phyloP scores from a whole-genome alignment of 2,329 filamentous ascomycete species.

The Sporothrix sp. region DNA sequence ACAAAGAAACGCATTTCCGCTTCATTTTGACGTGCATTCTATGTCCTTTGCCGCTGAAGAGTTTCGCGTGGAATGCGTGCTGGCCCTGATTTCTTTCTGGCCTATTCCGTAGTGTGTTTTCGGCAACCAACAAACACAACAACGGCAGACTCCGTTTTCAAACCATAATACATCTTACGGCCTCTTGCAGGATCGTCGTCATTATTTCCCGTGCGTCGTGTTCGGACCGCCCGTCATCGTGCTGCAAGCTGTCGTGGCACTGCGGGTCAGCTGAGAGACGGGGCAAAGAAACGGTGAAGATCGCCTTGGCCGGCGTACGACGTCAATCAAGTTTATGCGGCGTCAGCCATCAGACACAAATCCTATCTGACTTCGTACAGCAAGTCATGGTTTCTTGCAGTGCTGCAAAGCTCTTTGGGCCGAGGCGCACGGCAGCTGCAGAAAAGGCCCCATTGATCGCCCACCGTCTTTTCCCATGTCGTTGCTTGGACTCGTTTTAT shows the following conservation, averaged over 20 bases:
- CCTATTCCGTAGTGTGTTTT: neutral
- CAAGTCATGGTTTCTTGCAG: neutral
- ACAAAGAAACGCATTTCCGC: neutral
- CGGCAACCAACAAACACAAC: too few relatives aligned
- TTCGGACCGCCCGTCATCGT: too few relatives aligned
- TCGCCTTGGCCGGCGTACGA: neutral
- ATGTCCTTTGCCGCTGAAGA: too few relatives aligned
- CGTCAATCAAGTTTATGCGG: neutral
- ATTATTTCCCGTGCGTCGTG: too few relatives aligned
- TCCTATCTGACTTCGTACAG: neutral
- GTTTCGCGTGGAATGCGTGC: neutral
- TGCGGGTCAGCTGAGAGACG: neutral
- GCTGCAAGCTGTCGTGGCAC: slow-evolving; percentile 3
- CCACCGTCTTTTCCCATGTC: neutral
- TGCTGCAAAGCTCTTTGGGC: neutral
- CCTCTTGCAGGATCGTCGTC: too few relatives aligned
- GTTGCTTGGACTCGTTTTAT: neutral
- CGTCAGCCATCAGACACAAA: too few relatives aligned
- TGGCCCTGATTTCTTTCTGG: neutral
- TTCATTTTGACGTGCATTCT: slow-evolving; percentile 7
- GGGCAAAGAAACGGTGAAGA: neutral
- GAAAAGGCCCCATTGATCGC: neutral
- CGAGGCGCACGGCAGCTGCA: neutral
- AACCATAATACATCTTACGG: too few relatives aligned
- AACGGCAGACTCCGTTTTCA: too few relatives aligned